A percentile compares a stretch with the other conserved stretches of the same genome.
phyloP scores from a whole-genome alignment of 2,329 filamentous ascomycete species.

The Fusarium hainanense region DNA sequence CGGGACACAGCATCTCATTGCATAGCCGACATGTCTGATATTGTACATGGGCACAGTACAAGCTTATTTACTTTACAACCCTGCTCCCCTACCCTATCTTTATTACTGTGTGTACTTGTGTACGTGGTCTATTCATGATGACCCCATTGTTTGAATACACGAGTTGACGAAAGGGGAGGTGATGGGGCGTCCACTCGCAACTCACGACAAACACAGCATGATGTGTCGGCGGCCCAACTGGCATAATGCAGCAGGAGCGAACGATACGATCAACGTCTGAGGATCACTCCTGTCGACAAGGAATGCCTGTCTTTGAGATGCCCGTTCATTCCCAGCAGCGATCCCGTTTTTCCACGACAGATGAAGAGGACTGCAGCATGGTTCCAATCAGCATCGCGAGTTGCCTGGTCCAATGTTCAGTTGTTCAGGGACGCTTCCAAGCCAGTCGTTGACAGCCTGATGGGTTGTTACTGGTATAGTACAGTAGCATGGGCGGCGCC shows the following conservation, averaged over 20 bases:
- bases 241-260: conserved; percentile 23
- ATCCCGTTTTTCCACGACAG: conserved; percentile 33
- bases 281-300: conserved; percentile 38
- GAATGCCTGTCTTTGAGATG: conserved; percentile 38
- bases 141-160: conserved; percentile 19
- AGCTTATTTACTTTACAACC: conserved; percentile 20
- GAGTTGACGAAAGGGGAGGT: conserved; percentile 24
- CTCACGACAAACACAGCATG: conserved; percentile 33
- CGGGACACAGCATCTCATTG: not conserved
- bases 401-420: conserved; percentile 1
- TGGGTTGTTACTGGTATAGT: conserved; percentile 3
- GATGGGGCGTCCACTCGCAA: conserved; percentile 44
- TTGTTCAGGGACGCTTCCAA: conserved; percentile 32
- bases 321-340: conserved; percentile 20
- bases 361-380: conserved; percentile 44
- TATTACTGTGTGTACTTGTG: not conserved
- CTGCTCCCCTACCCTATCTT: conserved; percentile 14
- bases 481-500: conserved; percentile 15
- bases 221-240: conserved; percentile 36
- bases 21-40: conserved; percentile 19
- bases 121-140: conserved; percentile 18
- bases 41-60: not conserved
- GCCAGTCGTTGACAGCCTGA: conserved; percentile 25
- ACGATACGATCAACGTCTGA: conserved; percentile 43
- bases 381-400: conserved; percentile 37